Conservation (phyloP, 352 stramenopile genomes). For the Globisporangium radiosum region DNA sequence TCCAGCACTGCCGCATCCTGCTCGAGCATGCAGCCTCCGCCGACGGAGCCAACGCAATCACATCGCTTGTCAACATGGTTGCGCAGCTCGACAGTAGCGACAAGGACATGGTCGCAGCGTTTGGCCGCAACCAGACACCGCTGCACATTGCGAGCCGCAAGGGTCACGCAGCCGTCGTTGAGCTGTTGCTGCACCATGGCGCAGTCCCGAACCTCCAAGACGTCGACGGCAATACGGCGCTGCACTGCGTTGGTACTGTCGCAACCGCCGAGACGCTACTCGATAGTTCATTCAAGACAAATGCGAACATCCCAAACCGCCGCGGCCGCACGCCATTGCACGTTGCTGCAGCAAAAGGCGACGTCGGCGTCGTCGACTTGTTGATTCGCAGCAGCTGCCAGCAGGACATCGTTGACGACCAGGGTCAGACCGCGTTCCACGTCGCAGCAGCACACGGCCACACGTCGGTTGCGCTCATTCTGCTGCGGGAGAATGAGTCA, state of each 20-base stretch:
- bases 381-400: constrained; percentile 64
- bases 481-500: constrained; percentile 63
- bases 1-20: constrained; percentile 70
- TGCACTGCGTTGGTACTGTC: constrained; percentile 63
- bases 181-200: constrained; percentile 57
- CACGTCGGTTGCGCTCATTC: constrained; percentile 58
- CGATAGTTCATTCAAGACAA: constrained; percentile 51
- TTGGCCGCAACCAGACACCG: constrained; percentile 62
- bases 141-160: constrained; percentile 73
- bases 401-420: constrained; percentile 71
- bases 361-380: constrained; percentile 74
- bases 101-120: constrained; percentile 70
- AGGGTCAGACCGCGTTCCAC: constrained; percentile 81
- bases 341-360: constrained; percentile 53
- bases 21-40: constrained; percentile 22
- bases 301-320: constrained; percentile 76
- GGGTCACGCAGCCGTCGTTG: constrained; percentile 52
- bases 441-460: constrained; percentile 74
- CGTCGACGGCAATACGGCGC: constrained; percentile 71
- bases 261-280: constrained; percentile 63
- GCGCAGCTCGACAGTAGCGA: constrained; percentile 70
- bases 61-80: constrained; percentile 64
- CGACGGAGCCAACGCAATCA: too few relatives aligned
- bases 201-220: constrained; percentile 72
- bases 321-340: constrained; percentile 70